Evolutionary conservation across 768 basidiomycete species (phyloP).

Genomic region (Inosperma sp.): DNA sequence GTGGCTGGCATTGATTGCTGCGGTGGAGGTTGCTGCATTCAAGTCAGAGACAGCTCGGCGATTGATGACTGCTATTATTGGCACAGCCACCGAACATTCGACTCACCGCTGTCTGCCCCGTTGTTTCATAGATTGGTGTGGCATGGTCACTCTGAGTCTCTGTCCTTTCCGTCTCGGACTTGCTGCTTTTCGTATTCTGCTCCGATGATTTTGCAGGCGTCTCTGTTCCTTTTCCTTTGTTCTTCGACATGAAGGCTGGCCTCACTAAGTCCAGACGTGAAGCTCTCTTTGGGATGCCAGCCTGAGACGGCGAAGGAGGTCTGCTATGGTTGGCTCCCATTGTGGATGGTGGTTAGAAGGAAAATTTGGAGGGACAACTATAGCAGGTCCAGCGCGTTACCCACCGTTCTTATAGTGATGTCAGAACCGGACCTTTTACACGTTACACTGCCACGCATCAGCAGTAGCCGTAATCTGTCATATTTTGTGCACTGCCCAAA

Average conservation of each 20-base stretch:
- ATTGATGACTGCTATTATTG: constrained; percentile 10
- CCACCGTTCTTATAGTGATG: too few species aligned
- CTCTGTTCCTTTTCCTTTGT: background rate
- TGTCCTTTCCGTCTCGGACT: constrained; percentile 9
- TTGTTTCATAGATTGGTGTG: constrained; percentile 21
- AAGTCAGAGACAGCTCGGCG: constrained; percentile 6
- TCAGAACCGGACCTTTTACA: background rate
- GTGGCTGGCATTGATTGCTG: constrained; percentile 32
- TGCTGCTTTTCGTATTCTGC: background rate
- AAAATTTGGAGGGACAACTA: background rate
- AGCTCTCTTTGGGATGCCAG: background rate
- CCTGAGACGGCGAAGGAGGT: background rate
- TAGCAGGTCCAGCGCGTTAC: too few species aligned
- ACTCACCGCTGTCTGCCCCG: constrained; percentile 1
- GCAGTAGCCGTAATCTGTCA: background rate
- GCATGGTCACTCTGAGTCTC: constrained; percentile 18
- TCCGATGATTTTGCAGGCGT: background rate
- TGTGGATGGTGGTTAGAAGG: background rate
- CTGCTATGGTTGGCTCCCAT: constrained; percentile 9
- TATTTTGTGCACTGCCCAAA: too few species aligned
- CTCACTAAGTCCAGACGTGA: constrained; percentile 9
- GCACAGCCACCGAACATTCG: constrained; percentile 23
- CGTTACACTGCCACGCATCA: constrained; percentile 5
- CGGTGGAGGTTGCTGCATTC: constrained; percentile 13
- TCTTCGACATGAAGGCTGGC: background rate